Conservation (phyloP, 176 grass and related monocot species). For the Phyllostachys edulis region DNA sequence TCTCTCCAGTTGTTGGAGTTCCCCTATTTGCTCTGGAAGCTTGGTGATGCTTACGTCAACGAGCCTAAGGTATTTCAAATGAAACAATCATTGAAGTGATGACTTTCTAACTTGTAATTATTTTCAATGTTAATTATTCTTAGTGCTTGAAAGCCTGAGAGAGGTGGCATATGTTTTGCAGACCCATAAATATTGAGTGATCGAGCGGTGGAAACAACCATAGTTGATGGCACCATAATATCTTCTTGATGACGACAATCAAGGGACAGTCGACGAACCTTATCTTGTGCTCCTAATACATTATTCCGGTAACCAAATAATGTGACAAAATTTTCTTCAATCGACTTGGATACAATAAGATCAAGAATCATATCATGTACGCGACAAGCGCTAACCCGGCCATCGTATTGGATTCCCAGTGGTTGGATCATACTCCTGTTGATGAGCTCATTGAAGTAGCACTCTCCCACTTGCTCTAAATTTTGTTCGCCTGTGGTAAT, state of each 20-base stretch:
- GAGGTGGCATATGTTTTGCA: neutral
- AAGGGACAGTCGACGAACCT: conserved; percentile 3
- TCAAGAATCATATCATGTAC: conserved; percentile 22
- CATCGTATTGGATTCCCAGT: neutral
- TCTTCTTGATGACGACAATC: neutral
- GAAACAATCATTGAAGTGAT: neutral
- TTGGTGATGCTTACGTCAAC: neutral
- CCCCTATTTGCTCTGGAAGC: conserved; percentile 19
- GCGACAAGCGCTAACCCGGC: neutral
- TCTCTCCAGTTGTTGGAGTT: conserved; percentile 14
- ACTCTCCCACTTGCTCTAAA: neutral
- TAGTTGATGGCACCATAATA: neutral
- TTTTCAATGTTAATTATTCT: neutral
- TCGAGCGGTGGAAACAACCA: neutral
- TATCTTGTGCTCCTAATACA: neutral
- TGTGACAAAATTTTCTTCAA: neutral
- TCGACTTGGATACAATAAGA: conserved; percentile 9
- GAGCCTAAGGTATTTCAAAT: neutral
- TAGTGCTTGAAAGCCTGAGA: neutral
- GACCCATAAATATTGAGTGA: neutral
- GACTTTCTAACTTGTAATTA: neutral
- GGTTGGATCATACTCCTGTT: conserved; percentile 21
- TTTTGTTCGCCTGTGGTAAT: neutral
- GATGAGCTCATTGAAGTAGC: conserved; percentile 25
- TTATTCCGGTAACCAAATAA: neutral